These are phyloP conservation scores for Capronia coronata DNA, from an alignment of 2,329 filamentous ascomycete genomes.

Conservation along the genomic window DNA sequence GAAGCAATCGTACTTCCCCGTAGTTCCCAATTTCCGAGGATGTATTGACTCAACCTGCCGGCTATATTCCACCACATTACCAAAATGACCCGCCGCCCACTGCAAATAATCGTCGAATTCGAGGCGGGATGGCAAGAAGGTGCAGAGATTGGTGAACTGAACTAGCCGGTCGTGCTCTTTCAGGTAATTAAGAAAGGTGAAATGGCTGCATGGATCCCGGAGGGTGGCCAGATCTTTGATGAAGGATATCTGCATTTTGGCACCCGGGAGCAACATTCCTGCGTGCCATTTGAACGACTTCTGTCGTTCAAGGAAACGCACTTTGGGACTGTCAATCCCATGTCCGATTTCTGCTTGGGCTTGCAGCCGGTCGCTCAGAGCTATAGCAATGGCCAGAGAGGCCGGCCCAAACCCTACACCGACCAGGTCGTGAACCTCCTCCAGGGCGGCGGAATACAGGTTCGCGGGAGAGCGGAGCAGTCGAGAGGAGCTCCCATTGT, in stretches of 20 bases:
- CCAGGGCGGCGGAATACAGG: conserved; percentile 27
- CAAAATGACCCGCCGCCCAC: conserved; percentile 82
- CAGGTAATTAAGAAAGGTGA: conserved; percentile 94
- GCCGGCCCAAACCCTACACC: conserved; percentile 92
- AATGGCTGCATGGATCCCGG: conserved; percentile 78
- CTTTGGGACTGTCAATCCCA: conserved; percentile 53
- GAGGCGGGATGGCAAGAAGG: conserved; percentile 75
- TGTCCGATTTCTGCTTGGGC: conserved; percentile 34
- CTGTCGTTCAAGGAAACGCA: conserved; percentile 86
- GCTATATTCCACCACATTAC: conserved; percentile 64
- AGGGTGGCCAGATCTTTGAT: conserved; percentile 91
- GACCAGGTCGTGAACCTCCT: conserved; percentile 72
- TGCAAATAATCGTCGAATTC: conserved; percentile 95
- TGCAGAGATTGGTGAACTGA: conserved; percentile 83
- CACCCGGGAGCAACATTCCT: conserved; percentile 87
- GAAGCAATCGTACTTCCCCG: conserved; percentile 53
- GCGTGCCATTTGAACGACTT: conserved; percentile 81
- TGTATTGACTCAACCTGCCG: conserved; percentile 69
- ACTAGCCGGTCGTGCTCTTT: conserved; percentile 74
- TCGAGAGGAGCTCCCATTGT: not conserved
- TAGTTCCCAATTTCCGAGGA: conserved; percentile 42
- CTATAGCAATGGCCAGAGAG: conserved; percentile 80
- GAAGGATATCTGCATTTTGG: conserved; percentile 97
- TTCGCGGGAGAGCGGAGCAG: not conserved
- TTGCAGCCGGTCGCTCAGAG: conserved; percentile 63